Conservation (phyloP, 208 protist species). For the Angomonas deanei region DNA sequence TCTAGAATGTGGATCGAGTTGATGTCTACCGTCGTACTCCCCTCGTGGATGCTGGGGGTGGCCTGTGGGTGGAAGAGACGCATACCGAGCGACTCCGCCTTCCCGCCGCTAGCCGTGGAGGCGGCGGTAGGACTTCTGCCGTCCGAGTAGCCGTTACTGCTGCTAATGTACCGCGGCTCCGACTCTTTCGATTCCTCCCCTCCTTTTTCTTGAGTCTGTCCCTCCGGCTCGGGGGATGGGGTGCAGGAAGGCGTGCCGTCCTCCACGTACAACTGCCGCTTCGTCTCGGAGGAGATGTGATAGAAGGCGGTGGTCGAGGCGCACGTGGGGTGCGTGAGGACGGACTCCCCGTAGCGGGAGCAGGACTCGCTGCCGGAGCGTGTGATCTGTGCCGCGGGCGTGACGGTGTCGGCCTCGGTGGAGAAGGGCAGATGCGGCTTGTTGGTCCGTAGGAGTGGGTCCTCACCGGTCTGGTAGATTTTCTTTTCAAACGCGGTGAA, state of each 20-base stretch:
- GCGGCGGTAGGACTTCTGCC: not conserved
- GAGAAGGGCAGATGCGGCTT: too few species aligned
- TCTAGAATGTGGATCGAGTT: not conserved
- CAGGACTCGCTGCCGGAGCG: not conserved
- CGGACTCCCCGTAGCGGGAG: not conserved
- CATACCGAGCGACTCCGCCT: not conserved
- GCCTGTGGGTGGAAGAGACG: not conserved
- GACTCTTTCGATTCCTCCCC: not conserved
- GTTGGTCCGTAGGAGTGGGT: too few species aligned
- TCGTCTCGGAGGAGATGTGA: not conserved
- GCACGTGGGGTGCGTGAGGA: not conserved
- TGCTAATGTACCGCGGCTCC: not conserved
- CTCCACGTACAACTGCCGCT: constrained; percentile 2
- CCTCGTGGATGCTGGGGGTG: not conserved
- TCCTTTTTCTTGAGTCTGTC: not conserved
- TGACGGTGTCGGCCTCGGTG: not conserved
- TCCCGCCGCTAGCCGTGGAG: not conserved
- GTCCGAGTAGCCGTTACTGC: constrained; percentile 7
- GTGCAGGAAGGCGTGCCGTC: not conserved
- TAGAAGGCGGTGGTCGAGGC: not conserved
- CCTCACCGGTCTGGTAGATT: too few species aligned
- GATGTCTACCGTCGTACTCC: not conserved
- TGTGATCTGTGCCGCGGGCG: not conserved
- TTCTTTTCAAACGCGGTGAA: too few species aligned
- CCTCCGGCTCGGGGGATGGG: not conserved